Conservation (phyloP, 2,329 filamentous ascomycete species). For the Paracoccidioides lutzii region DNA sequence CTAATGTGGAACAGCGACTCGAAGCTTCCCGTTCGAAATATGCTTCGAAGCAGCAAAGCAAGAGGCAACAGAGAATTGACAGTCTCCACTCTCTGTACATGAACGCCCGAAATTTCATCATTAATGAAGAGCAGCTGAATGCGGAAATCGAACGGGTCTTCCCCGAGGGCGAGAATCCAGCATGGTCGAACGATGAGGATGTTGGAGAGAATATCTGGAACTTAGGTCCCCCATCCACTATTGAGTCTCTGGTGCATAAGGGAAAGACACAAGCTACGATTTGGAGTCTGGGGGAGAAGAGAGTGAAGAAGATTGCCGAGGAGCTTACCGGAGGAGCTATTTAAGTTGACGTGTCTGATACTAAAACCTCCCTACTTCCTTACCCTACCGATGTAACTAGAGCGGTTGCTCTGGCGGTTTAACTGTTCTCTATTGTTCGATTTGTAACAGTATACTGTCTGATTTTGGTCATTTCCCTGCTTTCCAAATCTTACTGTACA, state of each 20-base stretch:
- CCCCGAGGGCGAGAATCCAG: slow-evolving; percentile 41
- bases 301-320: slow-evolving; percentile 53
- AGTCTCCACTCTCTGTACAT: slow-evolving; percentile 80
- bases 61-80: slow-evolving; percentile 51
- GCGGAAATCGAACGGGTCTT: slow-evolving; percentile 65
- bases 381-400: background rate
- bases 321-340: slow-evolving; percentile 53
- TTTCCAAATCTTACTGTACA: too few species aligned
- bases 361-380: background rate
- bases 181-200: slow-evolving; percentile 30
- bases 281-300: slow-evolving; percentile 39
- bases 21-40: slow-evolving; percentile 32
- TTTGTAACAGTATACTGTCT: too few species aligned
- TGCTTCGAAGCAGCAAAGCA: slow-evolving; percentile 35
- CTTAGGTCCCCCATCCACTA: slow-evolving; percentile 32
- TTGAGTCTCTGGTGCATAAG: slow-evolving; percentile 20
- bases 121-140: slow-evolving; percentile 63
- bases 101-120: slow-evolving; percentile 76
- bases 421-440: too few species aligned
- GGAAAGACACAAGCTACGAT: slow-evolving; percentile 22
- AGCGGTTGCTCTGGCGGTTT: background rate
- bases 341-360: slow-evolving; percentile 3
- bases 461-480: too few species aligned
- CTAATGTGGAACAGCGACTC: slow-evolving; percentile 43
- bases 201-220: slow-evolving; percentile 41